Evolutionary conservation across 2,329 filamentous ascomycete genomes (phyloP).

Genomic region (Epichloe festucae): DNA sequence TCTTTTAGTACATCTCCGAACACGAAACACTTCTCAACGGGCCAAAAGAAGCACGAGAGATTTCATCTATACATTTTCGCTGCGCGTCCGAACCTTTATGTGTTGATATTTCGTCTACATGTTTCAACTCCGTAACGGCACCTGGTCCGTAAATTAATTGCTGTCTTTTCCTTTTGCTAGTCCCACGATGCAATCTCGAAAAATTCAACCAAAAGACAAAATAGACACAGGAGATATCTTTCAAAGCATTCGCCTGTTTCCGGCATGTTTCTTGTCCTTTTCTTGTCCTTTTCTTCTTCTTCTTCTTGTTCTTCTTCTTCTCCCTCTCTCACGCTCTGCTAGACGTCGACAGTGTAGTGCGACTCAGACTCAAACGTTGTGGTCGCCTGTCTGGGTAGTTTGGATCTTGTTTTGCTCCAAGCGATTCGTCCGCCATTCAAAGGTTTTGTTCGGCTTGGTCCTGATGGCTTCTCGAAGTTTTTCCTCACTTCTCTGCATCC

Average conservation of each 20-base stretch:
- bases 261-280: too few species aligned
- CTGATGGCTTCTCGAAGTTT: slow-evolving; percentile 25
- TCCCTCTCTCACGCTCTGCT: too few species aligned
- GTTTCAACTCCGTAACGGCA: background rate
- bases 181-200: background rate
- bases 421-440: slow-evolving; percentile 17
- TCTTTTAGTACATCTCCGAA: too few species aligned
- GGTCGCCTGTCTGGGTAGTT: background rate
- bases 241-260: too few species aligned
- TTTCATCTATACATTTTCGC: too few species aligned
- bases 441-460: slow-evolving; percentile 25
- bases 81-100: background rate
- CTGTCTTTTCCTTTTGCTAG: background rate
- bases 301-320: too few species aligned
- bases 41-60: too few species aligned
- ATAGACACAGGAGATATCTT: too few species aligned
- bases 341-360: background rate
- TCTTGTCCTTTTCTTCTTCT: too few species aligned
- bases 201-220: background rate
- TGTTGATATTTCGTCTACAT: background rate
- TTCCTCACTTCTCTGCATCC: slow-evolving; percentile 28
- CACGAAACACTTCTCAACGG: too few species aligned
- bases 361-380: slow-evolving; percentile 1
- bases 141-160: background rate
- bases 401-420: background rate